Conservation (phyloP, 1,139 yeast genomes). For the Pichia sp. region DNA sequence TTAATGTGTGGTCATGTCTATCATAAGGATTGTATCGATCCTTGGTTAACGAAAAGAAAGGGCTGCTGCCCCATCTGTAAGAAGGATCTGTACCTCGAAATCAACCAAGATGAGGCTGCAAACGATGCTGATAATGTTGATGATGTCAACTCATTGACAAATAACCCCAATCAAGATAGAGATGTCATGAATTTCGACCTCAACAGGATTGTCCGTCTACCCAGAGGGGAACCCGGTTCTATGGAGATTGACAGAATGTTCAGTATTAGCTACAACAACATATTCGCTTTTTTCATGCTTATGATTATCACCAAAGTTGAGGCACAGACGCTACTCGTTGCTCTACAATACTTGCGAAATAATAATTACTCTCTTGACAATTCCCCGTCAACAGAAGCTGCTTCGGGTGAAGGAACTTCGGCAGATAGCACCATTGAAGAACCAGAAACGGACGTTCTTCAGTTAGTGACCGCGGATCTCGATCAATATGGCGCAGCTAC, state of each 20-base stretch:
- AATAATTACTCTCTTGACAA: conserved; percentile 14
- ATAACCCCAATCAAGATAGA: background rate
- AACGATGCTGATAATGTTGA: background rate
- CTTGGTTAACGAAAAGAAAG: conserved; percentile 69
- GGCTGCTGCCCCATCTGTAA: conserved; percentile 88
- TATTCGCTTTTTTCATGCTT: conserved; percentile 20
- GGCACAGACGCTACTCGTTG: conserved; percentile 35
- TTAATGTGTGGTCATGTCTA: conserved; percentile 79
- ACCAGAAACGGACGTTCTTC: too few species aligned
- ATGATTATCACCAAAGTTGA: conserved; percentile 29
- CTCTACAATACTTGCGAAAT: conserved; percentile 12
- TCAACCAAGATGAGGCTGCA: background rate
- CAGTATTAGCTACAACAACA: conserved; percentile 15
- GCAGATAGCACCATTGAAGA: too few species aligned
- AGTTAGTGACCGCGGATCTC: background rate
- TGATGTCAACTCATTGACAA: background rate
- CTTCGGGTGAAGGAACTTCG: too few species aligned
- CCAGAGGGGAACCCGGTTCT: conserved; percentile 15
- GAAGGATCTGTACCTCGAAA: conserved; percentile 48
- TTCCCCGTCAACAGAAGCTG: too few species aligned
- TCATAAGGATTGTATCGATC: conserved; percentile 74
- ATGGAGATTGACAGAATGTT: conserved; percentile 22
- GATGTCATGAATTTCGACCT: conserved; percentile 6
- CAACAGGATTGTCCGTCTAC: conserved; percentile 5
- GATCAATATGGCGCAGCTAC: background rate